Percentiles rank a stretch among this genome's conserved stretches.
Conservation (phyloP, 2,329 filamentous ascomycete genomes). For the Thermochaetoides dissita region DNA sequence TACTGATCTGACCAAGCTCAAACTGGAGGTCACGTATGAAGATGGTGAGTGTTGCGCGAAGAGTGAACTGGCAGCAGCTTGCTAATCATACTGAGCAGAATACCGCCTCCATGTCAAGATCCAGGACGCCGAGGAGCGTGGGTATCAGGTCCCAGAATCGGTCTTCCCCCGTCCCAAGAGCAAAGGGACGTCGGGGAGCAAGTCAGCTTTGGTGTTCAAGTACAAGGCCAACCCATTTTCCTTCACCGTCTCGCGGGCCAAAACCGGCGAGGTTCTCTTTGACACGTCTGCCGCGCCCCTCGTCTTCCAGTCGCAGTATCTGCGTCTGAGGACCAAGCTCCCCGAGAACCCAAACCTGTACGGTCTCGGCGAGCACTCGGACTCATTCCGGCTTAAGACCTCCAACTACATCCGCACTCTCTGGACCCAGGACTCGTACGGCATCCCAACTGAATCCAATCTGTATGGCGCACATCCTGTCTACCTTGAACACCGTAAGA, state of each 20-base stretch:
- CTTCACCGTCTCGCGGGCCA: conserved; percentile 25
- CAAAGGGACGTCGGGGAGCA: conserved; percentile 13
- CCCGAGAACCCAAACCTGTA: conserved; percentile 59
- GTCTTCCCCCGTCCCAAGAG: conserved; percentile 48
- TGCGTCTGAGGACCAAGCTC: conserved; percentile 57
- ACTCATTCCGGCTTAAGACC: conserved; percentile 53
- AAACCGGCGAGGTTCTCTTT: conserved; percentile 43
- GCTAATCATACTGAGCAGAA: conserved; percentile 25
- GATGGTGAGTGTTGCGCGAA: conserved; percentile 24
- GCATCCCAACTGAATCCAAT: conserved; percentile 46
- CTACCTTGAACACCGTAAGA: conserved; percentile 57
- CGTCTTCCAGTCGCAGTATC: conserved; percentile 66
- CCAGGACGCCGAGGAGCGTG: conserved; percentile 53
- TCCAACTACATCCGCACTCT: conserved; percentile 57
- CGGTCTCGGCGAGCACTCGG: conserved; percentile 65
- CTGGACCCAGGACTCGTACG: conserved; percentile 55
- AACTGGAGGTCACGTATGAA: conserved; percentile 51
- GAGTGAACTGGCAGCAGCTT: neutral
- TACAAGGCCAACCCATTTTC: conserved; percentile 26
- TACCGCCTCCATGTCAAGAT: conserved; percentile 63
- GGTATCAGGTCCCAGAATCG: conserved; percentile 61
- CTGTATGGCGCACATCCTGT: conserved; percentile 61
- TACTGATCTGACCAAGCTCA: conserved; percentile 48
- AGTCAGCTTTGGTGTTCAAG: conserved; percentile 34
- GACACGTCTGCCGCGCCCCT: conserved; percentile 53